These are phyloP conservation scores for Melampsora americana DNA, from an alignment of 1,284 basidiomycete genomes.

Conservation along the genomic window DNA sequence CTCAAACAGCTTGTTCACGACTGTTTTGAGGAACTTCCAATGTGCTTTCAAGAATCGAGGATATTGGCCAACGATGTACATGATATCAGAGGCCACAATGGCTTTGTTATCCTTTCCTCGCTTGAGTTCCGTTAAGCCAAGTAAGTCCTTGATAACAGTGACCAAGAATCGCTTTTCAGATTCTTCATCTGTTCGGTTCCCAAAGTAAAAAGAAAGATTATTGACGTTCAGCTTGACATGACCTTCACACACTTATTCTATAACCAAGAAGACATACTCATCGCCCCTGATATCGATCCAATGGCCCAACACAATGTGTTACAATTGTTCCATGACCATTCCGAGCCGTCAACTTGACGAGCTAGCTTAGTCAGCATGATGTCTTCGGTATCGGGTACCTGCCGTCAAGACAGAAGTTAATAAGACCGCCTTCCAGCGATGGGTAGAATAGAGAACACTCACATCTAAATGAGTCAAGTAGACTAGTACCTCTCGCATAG, in stretches of 20 bases:
- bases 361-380: conserved; percentile 44
- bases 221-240: conserved; percentile 7
- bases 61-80: conserved; percentile 99
- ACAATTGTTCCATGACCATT: conserved; percentile 99
- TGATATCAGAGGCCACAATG: conserved; percentile 98
- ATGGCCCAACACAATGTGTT: conserved; percentile 99
- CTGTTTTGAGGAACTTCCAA: conserved; percentile 99
- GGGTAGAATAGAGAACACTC: conserved; percentile 60
- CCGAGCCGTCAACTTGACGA: conserved; percentile 74
- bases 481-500: conserved; percentile 87
- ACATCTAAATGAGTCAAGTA: conserved; percentile 98
- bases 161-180: conserved; percentile 98
- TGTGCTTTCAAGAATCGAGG: conserved; percentile 99
- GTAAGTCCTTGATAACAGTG: conserved; percentile 96
- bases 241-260: neutral
- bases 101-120: conserved; percentile 99
- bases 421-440: conserved; percentile 67
- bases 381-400: conserved; percentile 45
- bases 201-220: neutral
- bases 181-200: conserved; percentile 69
- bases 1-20: conserved; percentile 99
- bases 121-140: conserved; percentile 96
- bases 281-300: conserved; percentile 96
- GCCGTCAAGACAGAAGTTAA: neutral
- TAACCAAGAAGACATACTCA: conserved; percentile 57